A percentile compares a stretch with the other conserved stretches of the same genome.
Evolutionary conservation across 176 grass and related monocot species (phyloP).

Genomic region (Eragrostis nindensis): DNA sequence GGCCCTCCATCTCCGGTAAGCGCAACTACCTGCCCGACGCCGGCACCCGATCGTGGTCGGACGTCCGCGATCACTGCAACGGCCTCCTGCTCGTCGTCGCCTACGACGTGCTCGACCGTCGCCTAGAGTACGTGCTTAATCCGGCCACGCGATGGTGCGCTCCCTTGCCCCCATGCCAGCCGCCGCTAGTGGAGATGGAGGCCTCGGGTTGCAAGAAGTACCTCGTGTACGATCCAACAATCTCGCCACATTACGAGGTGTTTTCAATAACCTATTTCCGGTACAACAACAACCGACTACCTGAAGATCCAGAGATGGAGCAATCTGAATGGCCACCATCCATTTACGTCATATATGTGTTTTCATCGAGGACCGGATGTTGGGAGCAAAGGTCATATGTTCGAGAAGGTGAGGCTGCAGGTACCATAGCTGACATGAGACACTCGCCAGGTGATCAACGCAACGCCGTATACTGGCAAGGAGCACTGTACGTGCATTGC

Average conservation of each 20-base stretch:
- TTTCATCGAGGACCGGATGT: neutral
- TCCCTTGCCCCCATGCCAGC: neutral
- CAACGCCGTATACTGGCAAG: neutral
- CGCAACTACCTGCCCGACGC: neutral
- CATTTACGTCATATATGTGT: neutral
- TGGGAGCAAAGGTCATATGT: neutral
- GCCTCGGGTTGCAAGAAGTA: neutral
- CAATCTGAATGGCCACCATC: conserved; percentile 19
- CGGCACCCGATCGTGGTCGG: neutral
- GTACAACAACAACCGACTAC: neutral
- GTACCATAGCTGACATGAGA: neutral
- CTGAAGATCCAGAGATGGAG: neutral
- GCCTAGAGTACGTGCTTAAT: neutral
- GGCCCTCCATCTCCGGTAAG: neutral
- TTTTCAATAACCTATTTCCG: neutral
- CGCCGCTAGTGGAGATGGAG: neutral
- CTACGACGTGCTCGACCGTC: neutral
- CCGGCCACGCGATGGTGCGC: neutral
- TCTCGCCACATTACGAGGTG: neutral
- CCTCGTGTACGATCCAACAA: neutral
- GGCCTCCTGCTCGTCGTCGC: neutral
- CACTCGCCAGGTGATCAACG: too few relatives aligned
- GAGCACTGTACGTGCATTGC: neutral
- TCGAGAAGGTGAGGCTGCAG: neutral
- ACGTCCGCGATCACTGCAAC: neutral